Conservation (phyloP, 192 early-diverging fungal species). For the Phycomyces nitens region DNA sequence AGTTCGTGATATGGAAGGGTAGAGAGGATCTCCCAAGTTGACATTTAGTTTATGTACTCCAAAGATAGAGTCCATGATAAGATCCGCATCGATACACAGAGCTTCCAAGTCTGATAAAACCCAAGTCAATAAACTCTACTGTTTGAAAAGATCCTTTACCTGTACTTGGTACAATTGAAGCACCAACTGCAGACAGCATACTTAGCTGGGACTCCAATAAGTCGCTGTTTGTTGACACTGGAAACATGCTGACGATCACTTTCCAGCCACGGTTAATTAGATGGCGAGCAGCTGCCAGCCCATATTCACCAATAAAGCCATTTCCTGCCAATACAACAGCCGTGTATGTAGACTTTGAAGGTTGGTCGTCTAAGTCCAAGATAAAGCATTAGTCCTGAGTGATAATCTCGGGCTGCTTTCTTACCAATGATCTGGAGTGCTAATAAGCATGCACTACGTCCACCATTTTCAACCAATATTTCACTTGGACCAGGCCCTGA, state of each 20-base stretch:
- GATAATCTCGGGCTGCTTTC: no score
- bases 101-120: neutral
- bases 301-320: slow-evolving; percentile 68
- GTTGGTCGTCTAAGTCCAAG: neutral
- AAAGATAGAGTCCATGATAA: slow-evolving; percentile 72
- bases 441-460: slow-evolving; percentile 68
- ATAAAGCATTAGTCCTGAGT: no score
- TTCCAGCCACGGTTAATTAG: slow-evolving; percentile 74
- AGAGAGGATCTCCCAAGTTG: no score
- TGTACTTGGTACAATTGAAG: neutral
- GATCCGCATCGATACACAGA: slow-evolving; percentile 32
- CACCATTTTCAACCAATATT: slow-evolving; percentile 80
- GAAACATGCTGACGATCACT: slow-evolving; percentile 42
- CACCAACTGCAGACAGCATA: neutral
- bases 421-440: slow-evolving; percentile 58
- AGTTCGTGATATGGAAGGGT: slow-evolving; percentile 43
- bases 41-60: no score
- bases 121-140: neutral
- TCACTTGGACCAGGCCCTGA: slow-evolving; percentile 32
- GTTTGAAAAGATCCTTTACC: neutral
- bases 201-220: slow-evolving; percentile 24
- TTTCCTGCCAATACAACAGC: slow-evolving; percentile 72
- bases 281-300: slow-evolving; percentile 66
- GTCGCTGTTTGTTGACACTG: slow-evolving; percentile 29
- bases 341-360: slow-evolving; percentile 25